Evolutionary conservation across 1,139 yeast species (phyloP).

Genomic region (Saccharomyces hybrid): DNA sequence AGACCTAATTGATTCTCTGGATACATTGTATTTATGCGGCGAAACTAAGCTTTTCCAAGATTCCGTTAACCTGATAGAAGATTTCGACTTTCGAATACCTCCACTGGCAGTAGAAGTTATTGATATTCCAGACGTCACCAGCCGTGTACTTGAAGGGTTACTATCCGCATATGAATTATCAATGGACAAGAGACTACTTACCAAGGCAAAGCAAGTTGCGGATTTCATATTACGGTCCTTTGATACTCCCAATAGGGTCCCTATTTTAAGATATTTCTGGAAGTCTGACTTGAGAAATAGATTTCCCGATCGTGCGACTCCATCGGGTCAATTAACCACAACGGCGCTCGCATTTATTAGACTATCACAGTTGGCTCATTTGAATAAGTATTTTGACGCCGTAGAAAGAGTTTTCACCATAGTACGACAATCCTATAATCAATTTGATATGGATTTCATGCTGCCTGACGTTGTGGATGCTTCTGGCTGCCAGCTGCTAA

Average conservation of each 20-base stretch:
- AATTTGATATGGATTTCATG: constrained; percentile 35
- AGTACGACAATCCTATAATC: constrained; percentile 33
- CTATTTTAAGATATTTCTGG: constrained; percentile 57
- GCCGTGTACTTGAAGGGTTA: constrained; percentile 66
- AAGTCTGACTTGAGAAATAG: constrained; percentile 41
- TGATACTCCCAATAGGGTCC: constrained; percentile 62
- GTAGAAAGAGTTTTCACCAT: constrained; percentile 39
- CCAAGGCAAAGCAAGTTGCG: constrained; percentile 57
- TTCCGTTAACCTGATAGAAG: constrained; percentile 45
- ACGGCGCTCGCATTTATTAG: constrained; percentile 63
- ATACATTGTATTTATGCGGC: constrained; percentile 59
- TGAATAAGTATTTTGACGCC: constrained; percentile 42
- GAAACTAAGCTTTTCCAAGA: constrained; percentile 45
- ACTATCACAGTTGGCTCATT: constrained; percentile 59
- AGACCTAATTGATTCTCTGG: constrained; percentile 55
- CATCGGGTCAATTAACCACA: constrained; percentile 63
- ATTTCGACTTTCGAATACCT: constrained; percentile 33
- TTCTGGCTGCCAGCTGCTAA: constrained; percentile 40
- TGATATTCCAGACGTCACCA: constrained; percentile 66
- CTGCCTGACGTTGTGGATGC: constrained; percentile 41
- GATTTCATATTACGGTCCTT: constrained; percentile 61
- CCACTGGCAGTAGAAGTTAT: constrained; percentile 31
- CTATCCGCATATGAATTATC: constrained; percentile 64
- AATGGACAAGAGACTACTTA: constrained; percentile 45
- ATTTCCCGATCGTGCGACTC: constrained; percentile 41